Conservation (phyloP, 1,139 yeast genomes). For the Suhomyces maxii region DNA sequence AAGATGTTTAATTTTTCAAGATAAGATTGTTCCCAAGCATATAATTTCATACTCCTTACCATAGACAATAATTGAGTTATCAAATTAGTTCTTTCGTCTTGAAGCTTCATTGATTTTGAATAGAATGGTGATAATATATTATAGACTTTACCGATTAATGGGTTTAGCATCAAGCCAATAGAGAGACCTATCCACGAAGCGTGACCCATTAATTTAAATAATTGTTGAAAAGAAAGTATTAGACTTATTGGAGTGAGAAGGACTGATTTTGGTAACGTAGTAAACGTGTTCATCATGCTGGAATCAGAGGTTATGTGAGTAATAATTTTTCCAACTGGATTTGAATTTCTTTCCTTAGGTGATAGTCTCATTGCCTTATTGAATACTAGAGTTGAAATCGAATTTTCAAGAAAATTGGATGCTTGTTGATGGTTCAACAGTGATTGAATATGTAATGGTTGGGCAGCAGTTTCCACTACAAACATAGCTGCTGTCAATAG, state of each 20-base stretch:
- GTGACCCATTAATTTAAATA: conserved; percentile 24
- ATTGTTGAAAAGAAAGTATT: conserved; percentile 20
- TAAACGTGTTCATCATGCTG: conserved; percentile 18
- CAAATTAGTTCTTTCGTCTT: conserved; percentile 26
- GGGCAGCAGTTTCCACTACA: background rate
- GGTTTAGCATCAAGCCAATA: conserved; percentile 22
- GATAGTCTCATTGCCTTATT: conserved; percentile 24
- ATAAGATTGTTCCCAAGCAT: conserved; percentile 23
- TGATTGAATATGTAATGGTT: background rate
- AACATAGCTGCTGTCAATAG: too few relatives aligned
- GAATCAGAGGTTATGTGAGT: conserved; percentile 26
- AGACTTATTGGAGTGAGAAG: conserved; percentile 15
- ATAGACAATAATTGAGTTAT: conserved; percentile 27
- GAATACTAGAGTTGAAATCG: conserved; percentile 2
- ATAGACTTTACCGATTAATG: conserved; percentile 19
- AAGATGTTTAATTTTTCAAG: conserved; percentile 18
- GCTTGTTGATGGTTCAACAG: background rate
- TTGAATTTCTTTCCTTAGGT: conserved; percentile 25
- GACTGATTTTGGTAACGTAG: conserved; percentile 16
- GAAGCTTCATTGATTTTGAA: conserved; percentile 19
- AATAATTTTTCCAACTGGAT: conserved; percentile 28
- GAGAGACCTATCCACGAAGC: conserved; percentile 26
- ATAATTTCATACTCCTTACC: conserved; percentile 23
- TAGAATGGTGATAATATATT: conserved; percentile 18
- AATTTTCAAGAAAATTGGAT: background rate